Percentiles rank a stretch among this genome's conserved stretches.
phyloP scores from a whole-genome alignment of 2,329 filamentous ascomycete genomes.

The Didymella glomerata region DNA sequence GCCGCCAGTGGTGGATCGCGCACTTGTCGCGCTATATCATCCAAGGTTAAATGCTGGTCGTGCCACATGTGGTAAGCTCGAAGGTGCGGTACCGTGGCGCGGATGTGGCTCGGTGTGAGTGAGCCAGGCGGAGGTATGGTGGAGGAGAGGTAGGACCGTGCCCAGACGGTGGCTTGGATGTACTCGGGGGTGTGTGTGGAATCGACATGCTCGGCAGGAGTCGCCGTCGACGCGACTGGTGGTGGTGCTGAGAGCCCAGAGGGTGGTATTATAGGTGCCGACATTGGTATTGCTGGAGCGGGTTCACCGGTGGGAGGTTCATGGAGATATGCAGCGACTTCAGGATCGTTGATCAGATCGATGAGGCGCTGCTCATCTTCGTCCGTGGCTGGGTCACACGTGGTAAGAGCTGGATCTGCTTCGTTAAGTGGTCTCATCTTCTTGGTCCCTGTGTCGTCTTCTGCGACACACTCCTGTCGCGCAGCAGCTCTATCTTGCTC shows the following conservation, averaged over 20 bases:
- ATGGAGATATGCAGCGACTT: conserved; percentile 2
- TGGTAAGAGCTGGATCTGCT: not conserved
- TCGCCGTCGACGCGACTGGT: not conserved
- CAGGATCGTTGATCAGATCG: conserved; percentile 2
- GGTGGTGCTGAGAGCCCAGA: not conserved
- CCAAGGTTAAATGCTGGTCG: conserved; percentile 36
- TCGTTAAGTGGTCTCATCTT: too few relatives aligned
- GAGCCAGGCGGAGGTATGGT: conserved; percentile 40
- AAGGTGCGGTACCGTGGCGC: conserved; percentile 43
- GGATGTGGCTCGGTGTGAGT: conserved; percentile 33
- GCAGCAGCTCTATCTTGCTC: not conserved
- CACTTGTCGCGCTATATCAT: conserved; percentile 34
- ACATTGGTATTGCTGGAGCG: not conserved
- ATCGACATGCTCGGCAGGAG: not conserved
- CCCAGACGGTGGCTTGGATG: conserved; percentile 41
- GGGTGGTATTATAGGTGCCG: not conserved
- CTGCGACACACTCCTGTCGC: not conserved
- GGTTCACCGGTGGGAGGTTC: not conserved
- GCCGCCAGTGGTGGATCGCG: conserved; percentile 42
- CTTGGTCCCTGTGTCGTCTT: not conserved
- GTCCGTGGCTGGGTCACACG: not conserved
- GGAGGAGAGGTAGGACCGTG: conserved; percentile 36
- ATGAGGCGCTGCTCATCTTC: conserved; percentile 2
- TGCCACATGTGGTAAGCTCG: conserved; percentile 49
- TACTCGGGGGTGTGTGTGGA: conserved; percentile 30